Evolutionary conservation across 306 rosid species (phyloP), one percentile per base, ranked within the genome.

Genomic region (Cyclanthera cordifolia): DNA sequence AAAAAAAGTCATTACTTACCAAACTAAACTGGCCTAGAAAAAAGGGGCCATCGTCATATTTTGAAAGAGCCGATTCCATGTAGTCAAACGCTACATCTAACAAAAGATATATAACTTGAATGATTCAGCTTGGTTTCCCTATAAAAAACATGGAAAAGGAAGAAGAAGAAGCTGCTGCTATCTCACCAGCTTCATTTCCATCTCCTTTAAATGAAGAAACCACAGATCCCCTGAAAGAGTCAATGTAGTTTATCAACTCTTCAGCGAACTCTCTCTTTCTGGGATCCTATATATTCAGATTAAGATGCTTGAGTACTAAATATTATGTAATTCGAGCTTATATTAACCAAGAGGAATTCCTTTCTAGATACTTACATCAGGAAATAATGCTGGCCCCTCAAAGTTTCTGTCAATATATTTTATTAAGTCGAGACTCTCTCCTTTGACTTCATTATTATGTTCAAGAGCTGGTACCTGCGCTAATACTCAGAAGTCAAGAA

Each of bases 21-120:
- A 86, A 77, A 74, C 97, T 88, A 71, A 86, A 82, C 61, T 85
- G 86, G 72, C 96, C 94, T 21, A 88, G 94, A 74, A 91, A 85
- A 87, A 91, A 88, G 8, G 94, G 88, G 47, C 94, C 94, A 56
- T 86, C 82, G 47, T 78, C 89, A 27, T 85, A 86, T 74, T 88
- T 91, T 56, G 89, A 83, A 65, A 91, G 91, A 74, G 85, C 83
- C 28, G 76, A 81, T 79, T 90, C 91, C 0, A 90, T 64, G 79
- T 80, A 74, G 80, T 91, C 83, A 78, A 91, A 86, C 14, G 94
- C 83, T 49, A 79, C 60, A 41, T 73, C 91, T 91, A 79, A 13
- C 53, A 55, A 72, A 77, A 61, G 47, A 71, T 7, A 20, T 14
- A 25, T 25, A 30, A 48, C 68, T 69, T 30, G 8, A 69, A 67